A percentile compares a stretch with the other conserved stretches of the same genome.
These are phyloP conservation scores for Spergularia marina DNA, from an alignment of 148 eudicot species.

Conservation along the genomic window DNA sequence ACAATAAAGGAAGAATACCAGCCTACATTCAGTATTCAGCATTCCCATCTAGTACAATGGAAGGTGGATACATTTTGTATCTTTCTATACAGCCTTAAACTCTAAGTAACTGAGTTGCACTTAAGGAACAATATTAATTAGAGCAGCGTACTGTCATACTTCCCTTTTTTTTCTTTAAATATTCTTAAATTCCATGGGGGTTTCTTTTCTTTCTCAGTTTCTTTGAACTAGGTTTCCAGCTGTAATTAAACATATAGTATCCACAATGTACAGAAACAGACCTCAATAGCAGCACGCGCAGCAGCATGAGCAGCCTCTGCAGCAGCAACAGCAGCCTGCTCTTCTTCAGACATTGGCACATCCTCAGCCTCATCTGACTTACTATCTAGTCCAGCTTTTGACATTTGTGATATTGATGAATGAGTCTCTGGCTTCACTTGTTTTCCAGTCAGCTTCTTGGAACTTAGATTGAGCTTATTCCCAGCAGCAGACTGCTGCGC, in stretches of 20 bases:
- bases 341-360: slow-evolving; percentile 72
- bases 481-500: slow-evolving; percentile 42
- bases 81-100: background rate
- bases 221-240: slow-evolving; percentile 1
- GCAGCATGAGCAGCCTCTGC: slow-evolving; percentile 92
- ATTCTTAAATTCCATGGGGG: background rate
- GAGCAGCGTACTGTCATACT: background rate
- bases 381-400: slow-evolving; percentile 36
- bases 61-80: background rate
- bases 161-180: background rate
- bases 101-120: background rate
- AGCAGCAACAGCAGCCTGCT: slow-evolving; percentile 80
- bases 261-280: slow-evolving; percentile 29
- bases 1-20: too few relatives aligned
- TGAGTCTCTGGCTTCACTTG: slow-evolving; percentile 47
- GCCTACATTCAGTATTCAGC: background rate
- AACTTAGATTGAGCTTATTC: slow-evolving; percentile 34
- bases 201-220: background rate
- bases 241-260: background rate
- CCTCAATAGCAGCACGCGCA: slow-evolving; percentile 93
- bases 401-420: slow-evolving; percentile 44
- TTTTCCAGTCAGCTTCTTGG: slow-evolving; percentile 47
- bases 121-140: background rate
- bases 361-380: slow-evolving; percentile 41
- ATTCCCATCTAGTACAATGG: background rate